Conservation (phyloP, 2,329 filamentous ascomycete species). For the Paramyrothecium roridum region DNA sequence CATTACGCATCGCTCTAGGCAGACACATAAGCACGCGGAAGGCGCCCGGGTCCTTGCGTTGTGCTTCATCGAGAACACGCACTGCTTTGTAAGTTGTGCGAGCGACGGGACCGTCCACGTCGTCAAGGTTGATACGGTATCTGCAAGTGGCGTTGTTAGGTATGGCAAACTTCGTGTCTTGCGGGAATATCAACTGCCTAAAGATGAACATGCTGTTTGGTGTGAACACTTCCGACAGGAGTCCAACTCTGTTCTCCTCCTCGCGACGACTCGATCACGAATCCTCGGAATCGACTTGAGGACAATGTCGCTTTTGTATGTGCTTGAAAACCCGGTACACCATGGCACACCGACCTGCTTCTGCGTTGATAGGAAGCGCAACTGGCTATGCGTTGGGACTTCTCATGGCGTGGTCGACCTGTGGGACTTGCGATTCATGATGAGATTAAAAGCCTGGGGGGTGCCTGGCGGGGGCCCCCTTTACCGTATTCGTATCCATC, state of each 20-base stretch:
- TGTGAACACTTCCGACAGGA: slow-evolving; percentile 88
- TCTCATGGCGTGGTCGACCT: slow-evolving; percentile 89
- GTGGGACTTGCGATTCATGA: slow-evolving; percentile 94
- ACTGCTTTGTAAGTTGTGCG: slow-evolving; percentile 88
- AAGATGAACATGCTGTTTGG: slow-evolving; percentile 79
- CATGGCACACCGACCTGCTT: slow-evolving; percentile 92
- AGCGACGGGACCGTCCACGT: slow-evolving; percentile 88
- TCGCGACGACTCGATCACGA: slow-evolving; percentile 83
- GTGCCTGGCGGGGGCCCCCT: slow-evolving; percentile 78
- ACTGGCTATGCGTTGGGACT: slow-evolving; percentile 90
- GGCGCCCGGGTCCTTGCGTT: slow-evolving; percentile 74
- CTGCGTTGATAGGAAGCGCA: slow-evolving; percentile 77
- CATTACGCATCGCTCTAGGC: slow-evolving; percentile 79
- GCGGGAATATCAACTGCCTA: slow-evolving; percentile 74
- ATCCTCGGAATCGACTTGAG: slow-evolving; percentile 83
- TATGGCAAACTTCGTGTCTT: slow-evolving; percentile 77
- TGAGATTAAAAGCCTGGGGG: slow-evolving; percentile 85
- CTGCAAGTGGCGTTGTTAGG: slow-evolving; percentile 51
- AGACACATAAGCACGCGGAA: slow-evolving; percentile 74
- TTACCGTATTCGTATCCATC: slow-evolving; percentile 75
- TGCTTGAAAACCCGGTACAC: slow-evolving; percentile 81
- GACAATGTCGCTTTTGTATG: slow-evolving; percentile 79
- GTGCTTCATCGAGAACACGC: slow-evolving; percentile 90
- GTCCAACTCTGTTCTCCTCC: slow-evolving; percentile 73
- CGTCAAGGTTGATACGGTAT: slow-evolving; percentile 67